Evolutionary conservation across 768 basidiomycete species (phyloP).

Genomic region (Trametes sanguinea): DNA sequence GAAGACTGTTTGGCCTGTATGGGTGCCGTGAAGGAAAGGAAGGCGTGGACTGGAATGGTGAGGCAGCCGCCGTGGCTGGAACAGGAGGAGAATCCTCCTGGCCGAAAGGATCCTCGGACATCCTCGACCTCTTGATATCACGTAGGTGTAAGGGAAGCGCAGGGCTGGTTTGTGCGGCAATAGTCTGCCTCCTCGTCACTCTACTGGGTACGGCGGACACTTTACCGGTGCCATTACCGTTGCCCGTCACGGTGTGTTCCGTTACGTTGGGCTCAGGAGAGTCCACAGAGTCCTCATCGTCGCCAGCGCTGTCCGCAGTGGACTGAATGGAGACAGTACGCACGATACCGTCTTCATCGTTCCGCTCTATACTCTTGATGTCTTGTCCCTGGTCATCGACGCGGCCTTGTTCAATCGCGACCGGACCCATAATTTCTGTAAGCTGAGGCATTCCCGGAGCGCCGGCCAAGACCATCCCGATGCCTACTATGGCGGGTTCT

Average conservation of each 20-base stretch:
- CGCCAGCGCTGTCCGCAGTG: conserved; percentile 31
- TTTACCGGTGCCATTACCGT: not conserved
- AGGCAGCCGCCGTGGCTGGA: conserved; percentile 37
- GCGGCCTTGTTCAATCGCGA: conserved; percentile 89
- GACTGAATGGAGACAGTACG: conserved; percentile 30
- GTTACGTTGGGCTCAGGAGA: conserved; percentile 37
- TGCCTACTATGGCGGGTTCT: conserved; percentile 79
- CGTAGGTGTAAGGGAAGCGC: conserved; percentile 66
- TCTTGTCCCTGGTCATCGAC: conserved; percentile 60
- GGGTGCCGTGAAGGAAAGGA: conserved; percentile 56
- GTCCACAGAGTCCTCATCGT: conserved; percentile 46
- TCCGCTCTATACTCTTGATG: conserved; percentile 50
- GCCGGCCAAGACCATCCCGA: conserved; percentile 80
- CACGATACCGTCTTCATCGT: conserved; percentile 42
- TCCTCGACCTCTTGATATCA: conserved; percentile 50
- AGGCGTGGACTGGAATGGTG: conserved; percentile 73
- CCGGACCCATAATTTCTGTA: conserved; percentile 72
- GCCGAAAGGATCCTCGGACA: conserved; percentile 75
- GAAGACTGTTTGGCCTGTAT: conserved; percentile 45
- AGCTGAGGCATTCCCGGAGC: conserved; percentile 75
- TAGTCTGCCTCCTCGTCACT: conserved; percentile 43
- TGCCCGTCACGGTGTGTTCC: not conserved
- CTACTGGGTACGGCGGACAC: not conserved
- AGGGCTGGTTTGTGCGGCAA: conserved; percentile 73
- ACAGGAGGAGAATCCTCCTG: conserved; percentile 50